Percentiles rank a stretch among this genome's conserved stretches.
These are phyloP conservation scores for Cenchrus purpureus DNA, from an alignment of 176 grass and related monocot genomes.

Conservation along the genomic window DNA sequence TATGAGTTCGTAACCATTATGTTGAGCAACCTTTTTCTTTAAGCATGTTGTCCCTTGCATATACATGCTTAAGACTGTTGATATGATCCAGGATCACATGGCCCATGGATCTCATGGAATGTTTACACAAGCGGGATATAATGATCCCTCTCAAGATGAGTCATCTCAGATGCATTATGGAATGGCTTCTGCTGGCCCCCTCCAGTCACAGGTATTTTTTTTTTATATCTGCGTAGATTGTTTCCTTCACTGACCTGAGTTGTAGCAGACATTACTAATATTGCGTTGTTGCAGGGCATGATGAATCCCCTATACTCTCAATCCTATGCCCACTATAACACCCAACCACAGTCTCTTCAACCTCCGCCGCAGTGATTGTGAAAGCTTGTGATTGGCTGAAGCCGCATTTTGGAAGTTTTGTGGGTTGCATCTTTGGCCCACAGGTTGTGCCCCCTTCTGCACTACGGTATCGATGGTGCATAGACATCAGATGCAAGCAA, in stretches of 20 bases:
- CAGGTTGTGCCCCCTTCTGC: constrained; percentile 65
- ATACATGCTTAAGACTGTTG: constrained; percentile 15
- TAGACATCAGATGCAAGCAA: constrained; percentile 46
- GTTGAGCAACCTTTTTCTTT: background rate
- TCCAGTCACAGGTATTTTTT: constrained; percentile 86
- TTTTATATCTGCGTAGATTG: constrained; percentile 11
- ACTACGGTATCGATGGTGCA: constrained; percentile 37
- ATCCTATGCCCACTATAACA: constrained; percentile 87
- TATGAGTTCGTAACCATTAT: background rate
- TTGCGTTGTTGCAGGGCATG: constrained; percentile 63
- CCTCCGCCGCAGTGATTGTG: constrained; percentile 75
- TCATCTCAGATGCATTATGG: constrained; percentile 89
- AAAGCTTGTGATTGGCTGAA: constrained; percentile 55
- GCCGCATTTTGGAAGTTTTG: constrained; percentile 56
- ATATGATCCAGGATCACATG: constrained; percentile 83
- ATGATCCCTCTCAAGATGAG: constrained; percentile 89
- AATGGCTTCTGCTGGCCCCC: constrained; percentile 61
- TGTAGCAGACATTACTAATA: background rate
- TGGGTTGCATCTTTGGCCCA: constrained; percentile 66
- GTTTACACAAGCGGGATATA: constrained; percentile 92
- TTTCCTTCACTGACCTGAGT: background rate
- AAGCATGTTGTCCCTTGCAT: background rate
- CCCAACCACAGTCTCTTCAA: constrained; percentile 86
- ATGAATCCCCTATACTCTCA: constrained; percentile 93
- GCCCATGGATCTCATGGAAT: constrained; percentile 89